Conservation (phyloP, 2,329 filamentous ascomycete genomes). For the Leptographium wingfieldii region DNA sequence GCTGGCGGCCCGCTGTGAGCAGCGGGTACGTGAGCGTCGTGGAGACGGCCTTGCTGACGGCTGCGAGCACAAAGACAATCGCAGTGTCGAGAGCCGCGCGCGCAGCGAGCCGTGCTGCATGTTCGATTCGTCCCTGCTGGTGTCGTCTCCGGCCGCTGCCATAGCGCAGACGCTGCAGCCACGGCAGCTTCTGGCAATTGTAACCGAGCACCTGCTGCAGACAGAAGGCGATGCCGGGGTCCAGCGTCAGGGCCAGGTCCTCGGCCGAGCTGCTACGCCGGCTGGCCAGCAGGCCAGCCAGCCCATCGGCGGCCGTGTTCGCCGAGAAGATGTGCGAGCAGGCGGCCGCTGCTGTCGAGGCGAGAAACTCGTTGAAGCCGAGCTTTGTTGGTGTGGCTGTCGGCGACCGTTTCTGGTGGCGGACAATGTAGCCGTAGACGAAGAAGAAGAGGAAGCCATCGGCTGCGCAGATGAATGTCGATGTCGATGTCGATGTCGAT, state of each 20-base stretch:
- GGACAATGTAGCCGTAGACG: conserved; percentile 47
- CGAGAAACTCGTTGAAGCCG: conserved; percentile 22
- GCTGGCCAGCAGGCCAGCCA: conserved; percentile 56
- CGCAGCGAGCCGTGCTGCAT: conserved; percentile 16
- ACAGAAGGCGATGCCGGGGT: conserved; percentile 77
- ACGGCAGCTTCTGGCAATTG: not conserved
- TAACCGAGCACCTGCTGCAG: conserved; percentile 51
- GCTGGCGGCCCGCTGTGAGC: conserved; percentile 35
- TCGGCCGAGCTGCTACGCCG: conserved; percentile 73
- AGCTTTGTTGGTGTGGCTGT: conserved; percentile 7
- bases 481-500: not conserved
- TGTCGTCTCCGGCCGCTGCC: conserved; percentile 16
- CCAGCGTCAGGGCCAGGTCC: conserved; percentile 65
- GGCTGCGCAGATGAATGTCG: conserved; percentile 24
- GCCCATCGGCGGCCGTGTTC: conserved; percentile 40
- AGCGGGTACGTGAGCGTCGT: conserved; percentile 74
- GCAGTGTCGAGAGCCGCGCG: conserved; percentile 19
- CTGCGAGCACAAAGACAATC: conserved; percentile 44
- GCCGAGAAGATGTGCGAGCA: conserved; percentile 32
- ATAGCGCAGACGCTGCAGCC: not conserved
- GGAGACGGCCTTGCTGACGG: conserved; percentile 65
- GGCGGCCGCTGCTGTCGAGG: conserved; percentile 24
- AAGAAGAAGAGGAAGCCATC: conserved; percentile 84
- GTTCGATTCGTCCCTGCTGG: not conserved
- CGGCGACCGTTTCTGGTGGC: conserved; percentile 8